Conservation (phyloP, 2,329 filamentous ascomycete genomes). For the Calycina herbarum region DNA sequence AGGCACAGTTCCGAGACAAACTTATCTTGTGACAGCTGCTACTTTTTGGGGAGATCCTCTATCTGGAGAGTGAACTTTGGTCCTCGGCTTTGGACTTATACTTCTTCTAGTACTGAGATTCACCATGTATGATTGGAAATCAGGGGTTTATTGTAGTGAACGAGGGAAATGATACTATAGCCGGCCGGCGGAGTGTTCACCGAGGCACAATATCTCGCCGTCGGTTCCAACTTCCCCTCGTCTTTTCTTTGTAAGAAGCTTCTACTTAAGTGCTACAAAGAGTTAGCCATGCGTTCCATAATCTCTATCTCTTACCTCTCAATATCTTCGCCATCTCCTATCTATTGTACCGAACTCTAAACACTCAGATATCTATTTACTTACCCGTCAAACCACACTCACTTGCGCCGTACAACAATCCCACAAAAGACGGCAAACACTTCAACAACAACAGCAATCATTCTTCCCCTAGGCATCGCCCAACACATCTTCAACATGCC, state of each 20-base stretch:
- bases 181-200: not conserved
- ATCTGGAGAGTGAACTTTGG: not conserved
- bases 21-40: constrained; percentile 3
- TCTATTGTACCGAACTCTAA: not conserved
- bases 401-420: not conserved
- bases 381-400: not conserved
- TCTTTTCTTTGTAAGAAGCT: not conserved
- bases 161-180: not conserved
- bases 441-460: not conserved
- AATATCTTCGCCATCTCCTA: not conserved
- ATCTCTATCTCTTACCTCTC: not conserved
- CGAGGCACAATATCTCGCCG: not conserved
- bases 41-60: not conserved
- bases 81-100: not conserved
- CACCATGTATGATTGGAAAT: not conserved
- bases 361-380: not conserved
- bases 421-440: not conserved
- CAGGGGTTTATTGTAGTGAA: not conserved
- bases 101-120: not conserved
- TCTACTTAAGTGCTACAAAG: not conserved
- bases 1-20: constrained; percentile 7
- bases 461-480: not conserved
- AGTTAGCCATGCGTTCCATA: not conserved
- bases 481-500: not conserved
- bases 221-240: not conserved